Percentiles rank a stretch among this genome's conserved stretches.
These are phyloP conservation scores for Camelina hispida DNA, from an alignment of 345 rosid genomes.

Conservation along the genomic window DNA sequence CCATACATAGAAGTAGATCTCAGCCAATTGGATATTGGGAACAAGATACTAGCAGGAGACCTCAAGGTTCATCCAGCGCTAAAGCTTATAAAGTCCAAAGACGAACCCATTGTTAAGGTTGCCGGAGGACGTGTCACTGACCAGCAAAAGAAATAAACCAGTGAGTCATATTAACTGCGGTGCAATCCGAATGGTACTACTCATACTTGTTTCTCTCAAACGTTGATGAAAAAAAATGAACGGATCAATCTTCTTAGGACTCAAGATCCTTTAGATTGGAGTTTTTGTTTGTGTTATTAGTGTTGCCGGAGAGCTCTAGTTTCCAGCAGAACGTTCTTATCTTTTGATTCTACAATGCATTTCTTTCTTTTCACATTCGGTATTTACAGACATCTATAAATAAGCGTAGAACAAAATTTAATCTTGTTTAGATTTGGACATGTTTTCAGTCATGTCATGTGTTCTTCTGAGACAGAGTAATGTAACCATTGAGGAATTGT, in stretches of 20 bases:
- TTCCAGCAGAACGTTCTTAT: slow-evolving; percentile 1
- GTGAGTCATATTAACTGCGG: slow-evolving; percentile 29
- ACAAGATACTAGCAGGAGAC: slow-evolving; percentile 80
- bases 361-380: not conserved
- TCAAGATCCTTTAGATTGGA: slow-evolving; percentile 26
- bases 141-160: slow-evolving; percentile 59
- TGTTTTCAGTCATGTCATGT: slow-evolving; percentile 1
- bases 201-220: slow-evolving; percentile 35
- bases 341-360: slow-evolving; percentile 32
- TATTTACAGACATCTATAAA: slow-evolving; percentile 32
- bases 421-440: slow-evolving; percentile 27
- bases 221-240: slow-evolving; percentile 12
- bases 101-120: slow-evolving; percentile 77
- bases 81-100: slow-evolving; percentile 64
- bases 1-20: slow-evolving; percentile 96
- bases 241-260: slow-evolving; percentile 25
- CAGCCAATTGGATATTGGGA: slow-evolving; percentile 80
- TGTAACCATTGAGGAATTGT: slow-evolving; percentile 2
- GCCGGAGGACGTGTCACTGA: slow-evolving; percentile 77
- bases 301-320: slow-evolving; percentile 26
- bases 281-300: slow-evolving; percentile 20
- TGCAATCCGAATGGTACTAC: slow-evolving; percentile 7
- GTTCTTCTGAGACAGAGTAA: not conserved
- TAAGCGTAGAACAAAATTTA: slow-evolving; percentile 66
- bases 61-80: slow-evolving; percentile 91